A percentile compares a stretch with the other conserved stretches of the same genome.
Conservation (phyloP, 148 eudicot species). For the Linanthus parryae region DNA sequence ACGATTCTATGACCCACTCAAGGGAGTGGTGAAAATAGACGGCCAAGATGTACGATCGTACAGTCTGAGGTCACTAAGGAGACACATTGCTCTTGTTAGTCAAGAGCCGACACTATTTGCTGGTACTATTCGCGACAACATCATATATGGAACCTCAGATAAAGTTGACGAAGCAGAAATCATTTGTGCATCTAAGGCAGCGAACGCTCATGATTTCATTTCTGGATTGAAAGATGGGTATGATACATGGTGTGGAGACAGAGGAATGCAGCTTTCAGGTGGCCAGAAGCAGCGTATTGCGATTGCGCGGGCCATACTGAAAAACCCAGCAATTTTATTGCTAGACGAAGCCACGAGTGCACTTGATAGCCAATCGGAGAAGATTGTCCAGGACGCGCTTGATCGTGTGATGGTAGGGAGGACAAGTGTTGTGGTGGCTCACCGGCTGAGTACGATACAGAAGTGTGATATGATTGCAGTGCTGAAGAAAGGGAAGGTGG, state of each 20-base stretch:
- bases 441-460: conserved; percentile 62
- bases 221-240: conserved; percentile 12
- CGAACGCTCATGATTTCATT: conserved; percentile 17
- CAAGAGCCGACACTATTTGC: conserved; percentile 6
- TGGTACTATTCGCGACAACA: conserved; percentile 12
- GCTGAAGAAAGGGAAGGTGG: conserved; percentile 61
- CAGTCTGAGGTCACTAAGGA: conserved; percentile 9
- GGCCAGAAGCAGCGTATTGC: conserved; percentile 16
- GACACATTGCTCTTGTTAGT: conserved; percentile 2
- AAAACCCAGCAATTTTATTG: conserved; percentile 8
- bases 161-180: neutral
- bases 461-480: too few species aligned
- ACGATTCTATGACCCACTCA: conserved; percentile 11
- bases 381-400: conserved; percentile 9
- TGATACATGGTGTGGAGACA: conserved; percentile 14
- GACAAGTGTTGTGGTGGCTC: conserved; percentile 49
- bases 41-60: conserved; percentile 11
- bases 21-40: neutral
- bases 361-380: conserved; percentile 10
- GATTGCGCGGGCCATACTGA: conserved; percentile 15
- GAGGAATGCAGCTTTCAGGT: conserved; percentile 13
- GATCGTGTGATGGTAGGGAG: conserved; percentile 7
- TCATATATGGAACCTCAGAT: conserved; percentile 1
- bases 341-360: conserved; percentile 10
- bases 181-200: conserved; percentile 10